Conservation (phyloP, 495 filamentous ascomycete genomes). For the Pseudevernia furfuracea region DNA sequence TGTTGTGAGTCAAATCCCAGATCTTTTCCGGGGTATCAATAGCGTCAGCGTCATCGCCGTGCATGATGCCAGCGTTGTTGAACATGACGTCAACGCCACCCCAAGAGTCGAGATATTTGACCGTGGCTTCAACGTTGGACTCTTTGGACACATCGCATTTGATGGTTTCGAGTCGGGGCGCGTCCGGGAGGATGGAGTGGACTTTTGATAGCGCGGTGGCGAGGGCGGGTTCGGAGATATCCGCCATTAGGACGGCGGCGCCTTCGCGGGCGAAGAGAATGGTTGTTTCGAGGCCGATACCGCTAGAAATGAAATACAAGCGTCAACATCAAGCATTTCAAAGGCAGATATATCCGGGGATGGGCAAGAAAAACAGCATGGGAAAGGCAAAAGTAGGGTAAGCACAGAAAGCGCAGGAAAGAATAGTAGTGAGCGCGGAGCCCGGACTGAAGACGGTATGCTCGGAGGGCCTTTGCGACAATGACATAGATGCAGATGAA, state of each 20-base stretch:
- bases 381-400: background rate
- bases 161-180: conserved; percentile 52
- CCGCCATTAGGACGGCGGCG: conserved; percentile 76
- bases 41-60: conserved; percentile 78
- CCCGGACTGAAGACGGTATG: background rate
- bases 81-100: conserved; percentile 94
- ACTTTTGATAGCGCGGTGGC: conserved; percentile 61
- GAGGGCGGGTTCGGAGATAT: conserved; percentile 68
- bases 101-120: conserved; percentile 70
- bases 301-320: conserved; percentile 41
- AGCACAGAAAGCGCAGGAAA: background rate
- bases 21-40: conserved; percentile 78
- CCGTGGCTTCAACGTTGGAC: conserved; percentile 57
- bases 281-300: conserved; percentile 90
- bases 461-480: background rate
- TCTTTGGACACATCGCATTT: conserved; percentile 66
- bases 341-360: background rate
- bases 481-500: background rate
- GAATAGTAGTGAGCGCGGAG: background rate
- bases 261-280: conserved; percentile 91
- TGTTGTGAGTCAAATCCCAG: conserved; percentile 88
- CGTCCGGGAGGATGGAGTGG: conserved; percentile 54
- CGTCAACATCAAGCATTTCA: background rate
- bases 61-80: conserved; percentile 99
- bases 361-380: background rate